Evolutionary conservation across 2,329 filamentous ascomycete genomes (phyloP), one percentile per base, ranked within the genome.

Genomic region (Phaeoacremonium minimum): DNA sequence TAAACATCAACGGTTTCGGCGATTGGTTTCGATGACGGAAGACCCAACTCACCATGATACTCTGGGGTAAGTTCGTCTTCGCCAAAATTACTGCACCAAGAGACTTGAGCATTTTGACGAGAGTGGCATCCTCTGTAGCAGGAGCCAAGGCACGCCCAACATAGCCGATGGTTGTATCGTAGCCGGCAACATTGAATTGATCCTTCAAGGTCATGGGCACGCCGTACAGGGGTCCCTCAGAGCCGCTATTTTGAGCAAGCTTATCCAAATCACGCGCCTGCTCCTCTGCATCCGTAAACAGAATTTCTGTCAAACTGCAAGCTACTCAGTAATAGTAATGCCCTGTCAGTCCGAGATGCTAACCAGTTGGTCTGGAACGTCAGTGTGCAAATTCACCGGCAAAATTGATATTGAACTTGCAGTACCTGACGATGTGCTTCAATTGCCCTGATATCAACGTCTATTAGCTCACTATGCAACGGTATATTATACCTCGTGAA

Each of bases 141-240:
- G 73, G 73, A 2, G 63, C 51, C 36, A 71, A 71, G 0, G 71
- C 63, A 32, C 62, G 60, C 7, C 61, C 63, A 2, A 77, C 70
- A 44, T 81, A 81, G 6, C 78, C 78, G 4, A 82, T 55, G 0
- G 78, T 80, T 0, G 70, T 69, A 36, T 81, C 74, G 4, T 68
- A 52, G 2, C 73, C 77, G 40, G 70, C 70, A 29, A 83, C 60
- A 16, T 80, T 71, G 53, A 82, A 83, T 12, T 77, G 75, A 35
- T 83, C 79, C 50, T 83, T 83, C 26, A 42, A n/a, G 9, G 37
- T 40, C 4, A 18, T 19, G 5, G 35, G 33, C 3, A 40, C 15
- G 7, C 40, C 37, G 4, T 42, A 37, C 2, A 42, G 37, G n/a
- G 40, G 40, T 12, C 40, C 40, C 7, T 31, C 3, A 3, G 28